These are phyloP conservation scores for Diphasiastrum complanatum DNA, from an alignment of 83 land plant genomes.

Conservation along the genomic window DNA sequence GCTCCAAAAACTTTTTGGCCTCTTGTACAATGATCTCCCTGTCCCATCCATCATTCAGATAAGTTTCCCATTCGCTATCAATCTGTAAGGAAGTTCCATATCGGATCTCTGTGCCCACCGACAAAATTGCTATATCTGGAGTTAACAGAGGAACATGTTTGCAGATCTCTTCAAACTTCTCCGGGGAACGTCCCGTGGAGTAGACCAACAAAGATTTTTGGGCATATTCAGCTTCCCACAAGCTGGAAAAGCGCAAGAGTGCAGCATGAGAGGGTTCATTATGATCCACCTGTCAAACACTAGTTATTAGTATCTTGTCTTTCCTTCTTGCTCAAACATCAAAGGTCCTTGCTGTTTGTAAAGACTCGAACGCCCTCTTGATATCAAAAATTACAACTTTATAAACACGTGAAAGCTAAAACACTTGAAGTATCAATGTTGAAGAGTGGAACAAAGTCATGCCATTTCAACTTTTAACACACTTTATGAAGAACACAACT, in stretches of 20 bases:
- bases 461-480: too few relatives aligned
- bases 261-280: slow-evolving; percentile 29
- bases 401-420: too few relatives aligned
- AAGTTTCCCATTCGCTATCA: slow-evolving; percentile 32
- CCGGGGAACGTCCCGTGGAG: slow-evolving; percentile 39
- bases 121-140: slow-evolving; percentile 32
- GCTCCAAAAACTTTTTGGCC: slow-evolving; percentile 22
- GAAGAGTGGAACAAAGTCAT: too few relatives aligned
- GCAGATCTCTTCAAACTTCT: slow-evolving; percentile 29
- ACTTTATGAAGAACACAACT: too few relatives aligned
- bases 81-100: slow-evolving; percentile 31
- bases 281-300: slow-evolving; percentile 49
- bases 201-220: slow-evolving; percentile 32
- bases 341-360: too few relatives aligned
- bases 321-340: too few relatives aligned
- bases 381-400: too few relatives aligned
- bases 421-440: too few relatives aligned
- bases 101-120: slow-evolving; percentile 49
- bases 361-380: too few relatives aligned
- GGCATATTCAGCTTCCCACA: slow-evolving; percentile 46
- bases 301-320: too few relatives aligned
- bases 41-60: slow-evolving; percentile 39
- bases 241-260: slow-evolving; percentile 29
- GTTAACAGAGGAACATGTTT: slow-evolving; percentile 34
- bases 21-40: slow-evolving; percentile 36